Evolutionary conservation across 305 asterid genomes (phyloP), one percentile per base, ranked within the genome.

Genomic region (Fraxinus latifolia): DNA sequence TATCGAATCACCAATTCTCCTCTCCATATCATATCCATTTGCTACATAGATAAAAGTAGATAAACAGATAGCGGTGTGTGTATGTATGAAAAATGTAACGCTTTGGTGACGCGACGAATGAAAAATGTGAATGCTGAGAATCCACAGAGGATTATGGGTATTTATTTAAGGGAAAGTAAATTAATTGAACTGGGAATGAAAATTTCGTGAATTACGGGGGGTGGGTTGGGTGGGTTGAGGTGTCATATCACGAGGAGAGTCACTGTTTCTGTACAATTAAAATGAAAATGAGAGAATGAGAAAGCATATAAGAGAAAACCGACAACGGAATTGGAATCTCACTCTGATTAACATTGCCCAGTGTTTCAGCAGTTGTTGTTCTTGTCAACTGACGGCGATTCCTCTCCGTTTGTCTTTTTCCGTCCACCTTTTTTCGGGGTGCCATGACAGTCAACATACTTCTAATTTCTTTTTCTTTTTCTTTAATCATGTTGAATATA

Each of bases 261-360:
- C 76, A 74, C 81, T 86, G 81, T 81, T 78, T 37, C 3, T 53
- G 80, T 32, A 62, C 67, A 77, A 31, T 14, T 77, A 5, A 70
- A 42, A 42, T 27, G 25, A 27, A 71, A 17, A 76, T 32, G 77
- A 79, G 21, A 71, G 47, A 74, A 58, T 68, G 73, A 74, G 62
- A 27, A 4, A 4, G 44, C 8, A 8, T 25, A 37, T 2, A 82
- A 53, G 81, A 60, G 91, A 86, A 86, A 85, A 81, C 80, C 87
- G 97, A 91, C 93, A 91, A 80, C 17, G 84, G 80, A 91, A 86
- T 82, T 88, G 95, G 98, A 92, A 94, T 94, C 96, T 90, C 74
- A 89, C 88, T 83, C 89, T 86, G 87, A 86, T 86, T 83, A 78
- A 47, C 87, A 83, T 73, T 83, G 84, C 89, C 77, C 81, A 85